Conservation (phyloP, 805 yeast genomes). For the Schwanniomyces sp. region DNA sequence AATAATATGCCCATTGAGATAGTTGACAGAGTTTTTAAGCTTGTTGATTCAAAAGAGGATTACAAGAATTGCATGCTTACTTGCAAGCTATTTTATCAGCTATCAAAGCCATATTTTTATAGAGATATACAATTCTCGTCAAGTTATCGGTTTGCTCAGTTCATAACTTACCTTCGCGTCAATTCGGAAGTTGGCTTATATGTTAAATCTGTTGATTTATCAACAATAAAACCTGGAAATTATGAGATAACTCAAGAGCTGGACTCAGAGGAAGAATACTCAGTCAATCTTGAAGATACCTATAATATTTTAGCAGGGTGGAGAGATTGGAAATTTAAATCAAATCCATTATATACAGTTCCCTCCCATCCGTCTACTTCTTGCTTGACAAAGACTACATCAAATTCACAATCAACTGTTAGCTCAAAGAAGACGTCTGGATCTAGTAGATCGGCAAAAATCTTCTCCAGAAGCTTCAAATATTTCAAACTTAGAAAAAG, state of each 20-base stretch:
- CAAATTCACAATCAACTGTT: slow-evolving; percentile 16
- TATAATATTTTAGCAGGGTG: slow-evolving; percentile 66
- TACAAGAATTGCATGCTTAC: slow-evolving; percentile 47
- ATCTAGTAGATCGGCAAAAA: slow-evolving; percentile 13
- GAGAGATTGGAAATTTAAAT: slow-evolving; percentile 87
- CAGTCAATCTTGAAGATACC: slow-evolving; percentile 3
- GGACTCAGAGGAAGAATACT: slow-evolving; percentile 6
- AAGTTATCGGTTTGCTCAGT: slow-evolving; percentile 78
- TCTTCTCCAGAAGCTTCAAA: slow-evolving; percentile 17
- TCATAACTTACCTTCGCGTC: slow-evolving; percentile 64
- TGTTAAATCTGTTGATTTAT: slow-evolving; percentile 60
- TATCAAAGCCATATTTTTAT: slow-evolving; percentile 59
- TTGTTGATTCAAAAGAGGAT: slow-evolving; percentile 37
- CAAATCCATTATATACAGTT: slow-evolving; percentile 61
- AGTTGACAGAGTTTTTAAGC: slow-evolving; percentile 32
- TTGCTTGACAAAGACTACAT: slow-evolving; percentile 12
- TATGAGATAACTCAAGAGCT: slow-evolving; percentile 16
- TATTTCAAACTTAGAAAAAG: slow-evolving; percentile 19
- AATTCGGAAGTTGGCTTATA: slow-evolving; percentile 54
- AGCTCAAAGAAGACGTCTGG: slow-evolving; percentile 15
- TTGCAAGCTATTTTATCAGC: slow-evolving; percentile 47
- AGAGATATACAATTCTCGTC: slow-evolving; percentile 56
- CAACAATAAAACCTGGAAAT: slow-evolving; percentile 40
- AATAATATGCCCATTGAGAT: slow-evolving; percentile 45
- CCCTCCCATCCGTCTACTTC: slow-evolving; percentile 17